Evolutionary conservation across 441 rosid genomes (phyloP), one percentile per base, ranked within the genome.

Genomic region (Croton setiger): DNA sequence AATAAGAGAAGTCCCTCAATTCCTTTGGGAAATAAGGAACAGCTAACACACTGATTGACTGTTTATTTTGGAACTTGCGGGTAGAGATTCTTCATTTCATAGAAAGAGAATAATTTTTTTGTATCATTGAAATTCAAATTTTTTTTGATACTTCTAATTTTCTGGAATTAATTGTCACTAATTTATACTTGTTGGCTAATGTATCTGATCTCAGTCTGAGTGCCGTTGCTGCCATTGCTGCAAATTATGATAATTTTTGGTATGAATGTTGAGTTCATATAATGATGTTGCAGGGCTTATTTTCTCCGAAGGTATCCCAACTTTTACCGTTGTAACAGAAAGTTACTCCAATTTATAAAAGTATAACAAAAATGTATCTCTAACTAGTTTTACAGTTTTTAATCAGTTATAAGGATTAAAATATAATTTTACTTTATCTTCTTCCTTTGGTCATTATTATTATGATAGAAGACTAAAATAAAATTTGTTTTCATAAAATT

Each of bases 21-120:
- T 58, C 81, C 87, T 57, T 13, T 78, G 55, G 88, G 79, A 63
- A 83, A 81, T 61, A 85, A 78, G 69, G 85, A 81, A 53, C 73
- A 72, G 66, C 81, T 82, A 58, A 71, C 76, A 0, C 70, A 69
- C 12, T 78, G 70, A 71, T 63, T 47, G 20, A 48, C 17, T 15
- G 7, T 52, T 51, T 64, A 3, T 70, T 63, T 60, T 1, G 5
- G 37, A 66, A 63, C 59, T 63, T 55, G 23, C 71, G 55, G 70
- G 48, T n/a, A 3, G 66, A 51, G 66, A 53, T 69, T 74, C 39
- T 66, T 66, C 71, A 59, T 20, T 66, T 66, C 71, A 59, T 20
- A 45, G 58, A 55, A 54, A 44, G 31, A 35, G 55, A 57, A 48
- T 17, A 48, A 48, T 14, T 48, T 48, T 48, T 41, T 37, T 12